A percentile compares a stretch with the other conserved stretches of the same genome.
Evolutionary conservation across 805 yeast species (phyloP).

Genomic region (Monosporozyma aquatica): DNA sequence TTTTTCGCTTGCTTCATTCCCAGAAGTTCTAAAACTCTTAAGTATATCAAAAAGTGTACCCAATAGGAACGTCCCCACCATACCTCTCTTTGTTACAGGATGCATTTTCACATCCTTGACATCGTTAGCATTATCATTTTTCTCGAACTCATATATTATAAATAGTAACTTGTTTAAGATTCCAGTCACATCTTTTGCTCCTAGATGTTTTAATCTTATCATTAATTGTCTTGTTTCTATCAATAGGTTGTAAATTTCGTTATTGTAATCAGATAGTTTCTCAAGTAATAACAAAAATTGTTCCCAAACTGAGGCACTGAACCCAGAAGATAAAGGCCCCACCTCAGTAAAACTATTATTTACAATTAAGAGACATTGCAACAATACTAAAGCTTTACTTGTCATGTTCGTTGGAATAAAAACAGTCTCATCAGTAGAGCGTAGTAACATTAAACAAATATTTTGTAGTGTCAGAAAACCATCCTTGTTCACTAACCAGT

Average conservation of each 20-base stretch:
- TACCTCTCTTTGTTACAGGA: too few relatives aligned
- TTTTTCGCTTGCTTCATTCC: not conserved
- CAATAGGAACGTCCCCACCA: slow-evolving; percentile 15
- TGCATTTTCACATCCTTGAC: too few relatives aligned
- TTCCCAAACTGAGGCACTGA: slow-evolving; percentile 16
- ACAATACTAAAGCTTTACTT: slow-evolving; percentile 19
- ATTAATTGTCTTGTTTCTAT: slow-evolving; percentile 21
- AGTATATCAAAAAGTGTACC: slow-evolving; percentile 13
- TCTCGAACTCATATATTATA: slow-evolving; percentile 8
- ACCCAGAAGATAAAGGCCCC: slow-evolving; percentile 5
- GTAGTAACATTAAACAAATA: slow-evolving; percentile 15
- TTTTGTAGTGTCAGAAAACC: slow-evolving; percentile 18
- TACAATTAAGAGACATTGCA: slow-evolving; percentile 15
- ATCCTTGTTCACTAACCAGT: slow-evolving; percentile 19
- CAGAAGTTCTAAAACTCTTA: not conserved
- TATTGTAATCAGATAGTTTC: slow-evolving; percentile 17
- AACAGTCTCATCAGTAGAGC: slow-evolving; percentile 20
- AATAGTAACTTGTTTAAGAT: slow-evolving; percentile 14
- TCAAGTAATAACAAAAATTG: slow-evolving; percentile 12
- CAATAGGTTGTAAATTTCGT: slow-evolving; percentile 19
- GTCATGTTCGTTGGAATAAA: slow-evolving; percentile 23
- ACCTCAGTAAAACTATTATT: slow-evolving; percentile 2
- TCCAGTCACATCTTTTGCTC: slow-evolving; percentile 11
- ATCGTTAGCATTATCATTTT: slow-evolving; percentile 1
- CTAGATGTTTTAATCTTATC: slow-evolving; percentile 10